phyloP scores from a whole-genome alignment of 139 green algal genomes.

The Mesostigma viride region DNA sequence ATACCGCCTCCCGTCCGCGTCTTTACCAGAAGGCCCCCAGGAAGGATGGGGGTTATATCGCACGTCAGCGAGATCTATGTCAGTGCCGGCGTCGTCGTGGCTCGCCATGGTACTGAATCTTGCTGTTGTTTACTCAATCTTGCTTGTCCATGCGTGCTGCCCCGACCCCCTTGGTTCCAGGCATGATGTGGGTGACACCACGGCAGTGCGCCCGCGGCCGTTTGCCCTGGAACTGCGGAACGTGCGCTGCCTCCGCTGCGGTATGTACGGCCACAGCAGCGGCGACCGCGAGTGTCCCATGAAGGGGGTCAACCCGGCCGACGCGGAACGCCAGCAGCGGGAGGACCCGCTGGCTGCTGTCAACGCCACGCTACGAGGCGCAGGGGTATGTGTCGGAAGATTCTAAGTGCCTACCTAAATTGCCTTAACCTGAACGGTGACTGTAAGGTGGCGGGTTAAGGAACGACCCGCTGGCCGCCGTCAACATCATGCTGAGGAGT shows the following conservation, averaged over 20 bases:
- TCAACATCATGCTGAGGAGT: neutral
- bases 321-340: conserved; percentile 15
- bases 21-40: no score
- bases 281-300: conserved; percentile 30
- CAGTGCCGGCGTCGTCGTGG: no score
- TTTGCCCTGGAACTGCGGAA: conserved; percentile 31
- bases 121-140: neutral
- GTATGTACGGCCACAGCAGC: conserved; percentile 27
- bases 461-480: neutral
- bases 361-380: neutral
- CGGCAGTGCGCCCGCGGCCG: conserved; percentile 4
- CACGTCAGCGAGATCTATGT: no score
- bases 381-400: no score
- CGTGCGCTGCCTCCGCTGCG: conserved; percentile 31
- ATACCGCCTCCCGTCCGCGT: no score
- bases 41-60: no score
- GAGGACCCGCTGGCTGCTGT: conserved; percentile 35
- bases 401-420: no score
- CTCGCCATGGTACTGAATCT: no score
- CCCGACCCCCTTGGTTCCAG: neutral
- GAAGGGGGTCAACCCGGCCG: conserved; percentile 13
- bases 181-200: neutral
- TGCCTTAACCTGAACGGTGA: neutral
- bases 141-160: neutral
- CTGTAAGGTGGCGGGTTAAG: neutral